Evolutionary conservation across 1,139 yeast species (phyloP).

Genomic region (Pichia inconspicua): DNA sequence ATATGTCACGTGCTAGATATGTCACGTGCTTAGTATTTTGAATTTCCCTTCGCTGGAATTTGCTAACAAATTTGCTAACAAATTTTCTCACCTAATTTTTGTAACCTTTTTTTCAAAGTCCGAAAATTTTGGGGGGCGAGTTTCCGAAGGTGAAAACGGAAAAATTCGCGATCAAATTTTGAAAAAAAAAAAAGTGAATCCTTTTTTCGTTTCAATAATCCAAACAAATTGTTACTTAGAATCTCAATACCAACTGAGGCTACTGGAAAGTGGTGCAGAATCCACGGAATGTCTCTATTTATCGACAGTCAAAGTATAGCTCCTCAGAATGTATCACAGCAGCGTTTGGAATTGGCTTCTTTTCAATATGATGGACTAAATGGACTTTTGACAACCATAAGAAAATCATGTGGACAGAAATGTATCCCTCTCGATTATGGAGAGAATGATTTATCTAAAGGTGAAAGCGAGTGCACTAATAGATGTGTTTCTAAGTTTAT

Average conservation of each 20-base stretch:
- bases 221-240: too few species aligned
- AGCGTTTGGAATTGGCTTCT: conserved; percentile 61
- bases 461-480: conserved; percentile 68
- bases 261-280: not conserved
- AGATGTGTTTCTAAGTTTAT: conserved; percentile 73
- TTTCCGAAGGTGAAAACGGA: too few species aligned
- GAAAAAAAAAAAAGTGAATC: too few species aligned
- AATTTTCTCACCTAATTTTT: too few species aligned
- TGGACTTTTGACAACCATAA: conserved; percentile 36
- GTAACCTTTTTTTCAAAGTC: too few species aligned
- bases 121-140: too few species aligned
- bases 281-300: conserved; percentile 54
- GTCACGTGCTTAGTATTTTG: too few species aligned
- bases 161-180: not conserved
- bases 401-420: conserved; percentile 33
- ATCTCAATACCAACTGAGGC: too few species aligned
- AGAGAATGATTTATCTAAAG: conserved; percentile 72
- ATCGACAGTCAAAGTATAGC: conserved; percentile 34
- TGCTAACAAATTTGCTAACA: too few species aligned
- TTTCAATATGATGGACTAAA: conserved; percentile 71
- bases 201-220: too few species aligned
- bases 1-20: too few species aligned
- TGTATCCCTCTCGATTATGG: conserved; percentile 73
- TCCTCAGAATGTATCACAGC: conserved; percentile 50
- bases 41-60: too few species aligned